Percentiles rank a stretch among this genome's conserved stretches.
Evolutionary conservation across 495 filamentous ascomycete genomes (phyloP).

Genomic region (Neurospora terricola): DNA sequence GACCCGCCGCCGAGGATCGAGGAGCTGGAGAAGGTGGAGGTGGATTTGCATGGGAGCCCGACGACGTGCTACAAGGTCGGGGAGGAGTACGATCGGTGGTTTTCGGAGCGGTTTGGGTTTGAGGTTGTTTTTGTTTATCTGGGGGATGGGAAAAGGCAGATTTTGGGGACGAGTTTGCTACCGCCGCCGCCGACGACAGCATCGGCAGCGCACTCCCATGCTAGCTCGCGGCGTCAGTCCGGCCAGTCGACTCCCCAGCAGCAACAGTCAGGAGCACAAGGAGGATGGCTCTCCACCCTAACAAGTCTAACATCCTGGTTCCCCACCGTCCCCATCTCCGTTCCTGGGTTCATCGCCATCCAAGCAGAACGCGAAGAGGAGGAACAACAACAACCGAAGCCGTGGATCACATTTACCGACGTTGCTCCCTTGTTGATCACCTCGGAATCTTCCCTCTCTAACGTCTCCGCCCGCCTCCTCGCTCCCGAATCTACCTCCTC

Average conservation of each 20-base stretch:
- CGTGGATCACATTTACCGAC: conserved; percentile 65
- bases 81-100: conserved; percentile 57
- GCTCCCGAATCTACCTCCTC: conserved; percentile 27
- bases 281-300: conserved; percentile 38
- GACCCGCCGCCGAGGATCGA: conserved; percentile 11
- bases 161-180: conserved; percentile 50
- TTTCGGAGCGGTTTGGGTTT: conserved; percentile 61
- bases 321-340: conserved; percentile 1
- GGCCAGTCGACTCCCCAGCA: conserved; percentile 1
- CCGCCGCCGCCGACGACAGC: conserved; percentile 3
- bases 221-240: background rate
- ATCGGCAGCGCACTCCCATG: background rate
- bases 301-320: conserved; percentile 1
- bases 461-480: conserved; percentile 56
- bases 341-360: conserved; percentile 18
- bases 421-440: conserved; percentile 66
- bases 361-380: background rate
- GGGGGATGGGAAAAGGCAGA: conserved; percentile 48
- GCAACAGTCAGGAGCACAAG: background rate
- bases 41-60: conserved; percentile 54
- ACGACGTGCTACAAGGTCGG: conserved; percentile 62
- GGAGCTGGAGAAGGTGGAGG: conserved; percentile 38
- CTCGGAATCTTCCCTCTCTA: conserved; percentile 55
- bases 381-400: conserved; percentile 5
- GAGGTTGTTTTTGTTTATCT: conserved; percentile 58